Base-by-base conservation (phyloP, 164 flowering plant species). In the Warburgia ugandensis region DNA sequence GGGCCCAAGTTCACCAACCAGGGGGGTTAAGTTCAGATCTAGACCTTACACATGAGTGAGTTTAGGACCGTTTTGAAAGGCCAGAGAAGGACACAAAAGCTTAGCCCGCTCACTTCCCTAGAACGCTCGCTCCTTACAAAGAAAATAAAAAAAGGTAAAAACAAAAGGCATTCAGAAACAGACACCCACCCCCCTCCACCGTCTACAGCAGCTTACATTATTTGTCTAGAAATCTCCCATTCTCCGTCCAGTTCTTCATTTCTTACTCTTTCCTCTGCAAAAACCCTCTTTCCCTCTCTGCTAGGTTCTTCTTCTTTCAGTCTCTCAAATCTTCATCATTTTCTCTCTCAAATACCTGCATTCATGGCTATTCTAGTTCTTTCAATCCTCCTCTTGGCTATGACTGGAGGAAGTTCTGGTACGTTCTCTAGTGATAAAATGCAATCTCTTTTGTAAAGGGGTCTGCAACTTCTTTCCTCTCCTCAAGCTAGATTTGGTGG, bases 321-420 rank as follows among this genome's bases (percentile, higher is more conserved):
- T 23, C 29, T 25, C 30, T 45, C 27, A 6, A 1, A 23, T 42
- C 25, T 5, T 42, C 45, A 29, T n/a, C 37, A 11, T 30, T 19
- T 22, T 48, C 22, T 48, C 3, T 29, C 5, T 31, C 12, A 16
- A n/a, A 23, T 17, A 4, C 21, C 17, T 11, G 17, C 51, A 30
- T 6, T 16, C 32, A 48, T 48, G 51, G 51, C 51, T 16, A 19
- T 30, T 48, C 5, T 48, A 6, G 37, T 30, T 23, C 20, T 48
- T 30, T 21, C 7, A 48, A 36, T 48, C 25, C 51, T 48, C 37
- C 17, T 48, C 37, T 48, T 48, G 51, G 25, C 31, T 25, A 19
- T 48, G 51, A 25, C 12, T 48, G 25, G 51, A 16, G 51, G 36
- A 16, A 45, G 11, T 45, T 48, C 51, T 6, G 51, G 51, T 48